Conservation (phyloP, 352 stramenopile genomes). For the Globisporangium yorkense region DNA sequence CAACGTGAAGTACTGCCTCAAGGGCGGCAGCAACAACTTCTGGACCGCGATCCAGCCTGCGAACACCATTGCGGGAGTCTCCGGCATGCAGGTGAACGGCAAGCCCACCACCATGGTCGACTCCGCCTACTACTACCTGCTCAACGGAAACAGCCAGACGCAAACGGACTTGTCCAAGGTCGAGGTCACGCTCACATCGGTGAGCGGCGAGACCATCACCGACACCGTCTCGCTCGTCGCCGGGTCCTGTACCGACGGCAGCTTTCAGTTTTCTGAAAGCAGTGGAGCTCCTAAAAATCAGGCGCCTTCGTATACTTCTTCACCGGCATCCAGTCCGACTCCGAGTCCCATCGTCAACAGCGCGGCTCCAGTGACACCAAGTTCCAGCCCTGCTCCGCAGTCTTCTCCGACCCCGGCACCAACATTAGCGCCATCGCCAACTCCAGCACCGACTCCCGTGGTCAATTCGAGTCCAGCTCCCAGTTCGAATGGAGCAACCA, state of each 20-base stretch:
- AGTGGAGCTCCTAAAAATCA: constrained; percentile 3
- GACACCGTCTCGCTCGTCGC: constrained; percentile 40
- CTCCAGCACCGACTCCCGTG: neutral
- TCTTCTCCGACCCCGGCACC: neutral
- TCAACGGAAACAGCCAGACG: constrained; percentile 24
- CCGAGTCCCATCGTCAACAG: constrained; percentile 11
- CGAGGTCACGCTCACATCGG: constrained; percentile 43
- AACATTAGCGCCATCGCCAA: neutral
- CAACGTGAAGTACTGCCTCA: too few relatives aligned
- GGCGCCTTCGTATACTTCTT: constrained; percentile 1
- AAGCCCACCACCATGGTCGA: too few relatives aligned
- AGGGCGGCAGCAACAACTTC: too few relatives aligned
- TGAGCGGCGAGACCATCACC: constrained; percentile 40
- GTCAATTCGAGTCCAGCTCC: constrained; percentile 1
- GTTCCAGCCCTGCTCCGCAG: constrained; percentile 2
- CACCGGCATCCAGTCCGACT: neutral
- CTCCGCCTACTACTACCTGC: constrained; percentile 37
- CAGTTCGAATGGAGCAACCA: neutral
- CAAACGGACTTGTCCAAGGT: constrained; percentile 29
- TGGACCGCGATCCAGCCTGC: too few relatives aligned
- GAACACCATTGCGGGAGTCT: too few relatives aligned
- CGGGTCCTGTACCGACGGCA: constrained; percentile 26
- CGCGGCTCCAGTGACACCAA: constrained; percentile 5
- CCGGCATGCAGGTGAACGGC: too few relatives aligned
- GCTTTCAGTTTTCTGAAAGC: constrained; percentile 26